Conservation (phyloP, 2,329 filamentous ascomycete species). For the Simplicillium aogashimaense region DNA sequence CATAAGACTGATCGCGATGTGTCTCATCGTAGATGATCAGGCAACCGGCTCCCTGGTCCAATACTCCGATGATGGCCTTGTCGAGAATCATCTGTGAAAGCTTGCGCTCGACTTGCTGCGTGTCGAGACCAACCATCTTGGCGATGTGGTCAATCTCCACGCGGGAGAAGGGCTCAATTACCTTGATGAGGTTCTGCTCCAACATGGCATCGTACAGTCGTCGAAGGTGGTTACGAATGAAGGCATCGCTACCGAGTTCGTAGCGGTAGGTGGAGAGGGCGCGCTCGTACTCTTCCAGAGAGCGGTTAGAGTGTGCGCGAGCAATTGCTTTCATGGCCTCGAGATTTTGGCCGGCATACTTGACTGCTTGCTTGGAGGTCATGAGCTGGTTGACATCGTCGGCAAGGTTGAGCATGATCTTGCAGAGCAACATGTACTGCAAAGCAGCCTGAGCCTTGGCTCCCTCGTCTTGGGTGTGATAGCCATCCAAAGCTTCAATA, state of each 20-base stretch:
- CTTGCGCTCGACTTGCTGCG: slow-evolving; percentile 94
- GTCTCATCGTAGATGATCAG: slow-evolving; percentile 96
- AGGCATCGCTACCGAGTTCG: slow-evolving; percentile 87
- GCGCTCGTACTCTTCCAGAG: slow-evolving; percentile 92
- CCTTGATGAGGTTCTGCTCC: slow-evolving; percentile 99
- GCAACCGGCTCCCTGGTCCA: slow-evolving; percentile 96
- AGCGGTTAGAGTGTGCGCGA: slow-evolving; percentile 88
- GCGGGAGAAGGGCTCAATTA: slow-evolving; percentile 95
- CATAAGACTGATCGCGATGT: slow-evolving; percentile 85
- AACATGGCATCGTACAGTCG: slow-evolving; percentile 97
- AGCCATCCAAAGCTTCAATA: slow-evolving; percentile 96
- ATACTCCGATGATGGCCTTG: slow-evolving; percentile 94
- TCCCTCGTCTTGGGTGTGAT: slow-evolving; percentile 83
- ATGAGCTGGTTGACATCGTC: slow-evolving; percentile 95
- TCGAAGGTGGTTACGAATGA: slow-evolving; percentile 94
- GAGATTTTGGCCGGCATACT: slow-evolving; percentile 89
- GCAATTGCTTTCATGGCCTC: slow-evolving; percentile 99
- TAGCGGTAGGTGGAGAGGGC: slow-evolving; percentile 84
- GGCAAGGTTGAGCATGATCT: slow-evolving; percentile 96
- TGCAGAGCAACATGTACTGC: slow-evolving; percentile 99
- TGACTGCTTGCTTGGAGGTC: slow-evolving; percentile 90
- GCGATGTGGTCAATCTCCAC: slow-evolving; percentile 96
- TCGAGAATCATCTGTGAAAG: slow-evolving; percentile 99
- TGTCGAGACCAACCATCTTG: slow-evolving; percentile 94
- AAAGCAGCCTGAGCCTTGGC: slow-evolving; percentile 89